Evolutionary conservation across 306 rosid species (phyloP).

Genomic region (cucumber (Cucumis sativus)): DNA sequence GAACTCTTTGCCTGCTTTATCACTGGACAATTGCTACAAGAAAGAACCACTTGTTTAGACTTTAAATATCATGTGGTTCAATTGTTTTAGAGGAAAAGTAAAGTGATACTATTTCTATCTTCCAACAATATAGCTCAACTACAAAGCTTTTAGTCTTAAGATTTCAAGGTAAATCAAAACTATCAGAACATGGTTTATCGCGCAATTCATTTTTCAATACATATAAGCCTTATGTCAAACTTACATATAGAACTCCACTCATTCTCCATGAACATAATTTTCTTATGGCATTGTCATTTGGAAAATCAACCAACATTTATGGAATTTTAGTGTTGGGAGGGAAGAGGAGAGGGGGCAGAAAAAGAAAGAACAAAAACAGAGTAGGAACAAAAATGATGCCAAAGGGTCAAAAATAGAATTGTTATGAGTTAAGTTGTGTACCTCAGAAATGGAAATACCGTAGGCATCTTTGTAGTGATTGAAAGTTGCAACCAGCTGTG

Average conservation of each 20-base stretch:
- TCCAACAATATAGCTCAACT: background rate
- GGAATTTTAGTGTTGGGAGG: background rate
- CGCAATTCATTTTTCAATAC: background rate
- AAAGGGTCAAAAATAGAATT: background rate
- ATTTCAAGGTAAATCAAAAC: background rate
- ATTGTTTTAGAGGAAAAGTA: background rate
- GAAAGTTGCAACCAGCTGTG: conserved; percentile 62
- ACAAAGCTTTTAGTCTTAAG: background rate
- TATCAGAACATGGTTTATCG: background rate
- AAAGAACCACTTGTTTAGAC: background rate
- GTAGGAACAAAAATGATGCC: background rate
- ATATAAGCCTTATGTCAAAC: background rate
- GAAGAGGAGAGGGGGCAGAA: too few species aligned
- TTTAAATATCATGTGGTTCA: background rate
- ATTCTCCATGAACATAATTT: background rate
- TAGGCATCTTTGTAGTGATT: conserved; percentile 55
- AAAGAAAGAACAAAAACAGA: background rate
- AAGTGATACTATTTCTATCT: background rate
- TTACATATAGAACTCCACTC: background rate
- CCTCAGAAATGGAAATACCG: conserved; percentile 56
- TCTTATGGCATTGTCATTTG: background rate
- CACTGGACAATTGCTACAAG: conserved; percentile 41
- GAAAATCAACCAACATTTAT: background rate
- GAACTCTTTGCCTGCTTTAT: conserved; percentile 23
- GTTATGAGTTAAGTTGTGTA: background rate